Evolutionary conservation across 129 eudicot species (phyloP).

Genomic region (Pittosporum tobira): DNA sequence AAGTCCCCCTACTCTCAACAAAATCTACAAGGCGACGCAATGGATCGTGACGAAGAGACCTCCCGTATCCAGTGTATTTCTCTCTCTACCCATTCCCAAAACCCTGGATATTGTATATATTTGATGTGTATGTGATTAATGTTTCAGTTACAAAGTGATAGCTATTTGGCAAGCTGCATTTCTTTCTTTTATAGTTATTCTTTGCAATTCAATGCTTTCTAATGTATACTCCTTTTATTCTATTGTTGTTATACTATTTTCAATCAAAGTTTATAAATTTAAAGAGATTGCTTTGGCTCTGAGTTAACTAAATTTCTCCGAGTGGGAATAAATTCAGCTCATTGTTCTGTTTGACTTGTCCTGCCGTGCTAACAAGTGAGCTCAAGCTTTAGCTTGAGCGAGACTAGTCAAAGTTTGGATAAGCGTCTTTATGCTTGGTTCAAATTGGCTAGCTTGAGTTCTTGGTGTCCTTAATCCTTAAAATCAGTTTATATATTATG

Average conservation of each 20-base stretch:
- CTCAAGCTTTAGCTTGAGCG: too few species aligned
- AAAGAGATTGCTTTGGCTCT: background rate
- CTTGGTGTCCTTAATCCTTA: background rate
- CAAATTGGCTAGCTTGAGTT: background rate
- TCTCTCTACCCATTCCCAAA: background rate
- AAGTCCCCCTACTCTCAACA: conserved; percentile 95
- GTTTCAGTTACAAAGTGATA: background rate
- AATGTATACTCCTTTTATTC: background rate
- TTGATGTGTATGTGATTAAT: too few species aligned
- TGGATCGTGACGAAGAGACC: conserved; percentile 98
- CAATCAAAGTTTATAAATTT: too few species aligned
- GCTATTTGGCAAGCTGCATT: background rate
- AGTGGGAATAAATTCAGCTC: too few species aligned
- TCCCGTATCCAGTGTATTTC: conserved; percentile 81
- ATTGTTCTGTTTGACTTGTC: too few species aligned
- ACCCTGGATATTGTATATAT: too few species aligned
- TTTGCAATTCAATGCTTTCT: background rate
- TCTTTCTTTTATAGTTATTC: background rate
- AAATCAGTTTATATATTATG: too few species aligned
- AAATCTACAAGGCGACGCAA: conserved; percentile 74
- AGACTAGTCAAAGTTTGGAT: too few species aligned
- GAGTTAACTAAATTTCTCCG: too few species aligned
- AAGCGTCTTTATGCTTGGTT: background rate
- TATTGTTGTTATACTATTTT: too few species aligned
- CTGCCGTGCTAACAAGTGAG: too few species aligned